phyloP scores from a whole-genome alignment of 2,329 filamentous ascomycete genomes.

The Byssoonygena ceratinophila region DNA sequence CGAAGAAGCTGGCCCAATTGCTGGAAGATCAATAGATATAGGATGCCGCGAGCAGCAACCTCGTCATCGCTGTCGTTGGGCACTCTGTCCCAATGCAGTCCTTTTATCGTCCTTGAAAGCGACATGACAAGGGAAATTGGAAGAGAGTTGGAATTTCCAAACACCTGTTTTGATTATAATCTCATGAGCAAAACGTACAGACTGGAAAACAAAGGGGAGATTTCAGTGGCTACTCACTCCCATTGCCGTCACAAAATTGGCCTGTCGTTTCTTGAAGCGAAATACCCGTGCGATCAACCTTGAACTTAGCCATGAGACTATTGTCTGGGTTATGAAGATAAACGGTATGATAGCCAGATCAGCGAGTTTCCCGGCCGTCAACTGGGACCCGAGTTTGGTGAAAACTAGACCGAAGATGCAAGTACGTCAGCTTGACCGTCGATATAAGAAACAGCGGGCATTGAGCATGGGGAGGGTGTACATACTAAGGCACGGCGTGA shows the following conservation, averaged over 20 bases:
- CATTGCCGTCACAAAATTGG: constrained; percentile 96
- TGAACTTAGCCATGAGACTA: constrained; percentile 73
- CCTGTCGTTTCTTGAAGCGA: constrained; percentile 69
- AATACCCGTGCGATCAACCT: constrained; percentile 61
- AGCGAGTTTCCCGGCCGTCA: constrained; percentile 78
- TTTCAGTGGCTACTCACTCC: constrained; percentile 44
- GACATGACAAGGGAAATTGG: constrained; percentile 94
- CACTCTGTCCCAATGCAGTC: constrained; percentile 85
- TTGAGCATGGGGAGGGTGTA: constrained; percentile 12
- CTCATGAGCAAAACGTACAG: not conserved
- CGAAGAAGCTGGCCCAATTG: constrained; percentile 89
- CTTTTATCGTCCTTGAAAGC: constrained; percentile 79
- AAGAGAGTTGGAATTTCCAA: constrained; percentile 95
- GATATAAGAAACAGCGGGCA: not conserved
- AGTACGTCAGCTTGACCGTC: constrained; percentile 9
- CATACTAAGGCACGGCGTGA: constrained; percentile 91
- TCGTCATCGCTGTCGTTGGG: constrained; percentile 91
- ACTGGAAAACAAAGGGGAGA: not conserved
- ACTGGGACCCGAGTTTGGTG: constrained; percentile 87
- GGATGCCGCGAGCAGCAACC: constrained; percentile 82
- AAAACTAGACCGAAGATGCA: constrained; percentile 54
- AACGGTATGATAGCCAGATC: constrained; percentile 91
- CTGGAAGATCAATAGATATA: constrained; percentile 95
- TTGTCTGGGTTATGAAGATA: constrained; percentile 80
- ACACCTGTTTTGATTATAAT: constrained; percentile 53